These are phyloP conservation scores for Boletus rex-veris DNA, from an alignment of 768 basidiomycete species.

Conservation along the genomic window DNA sequence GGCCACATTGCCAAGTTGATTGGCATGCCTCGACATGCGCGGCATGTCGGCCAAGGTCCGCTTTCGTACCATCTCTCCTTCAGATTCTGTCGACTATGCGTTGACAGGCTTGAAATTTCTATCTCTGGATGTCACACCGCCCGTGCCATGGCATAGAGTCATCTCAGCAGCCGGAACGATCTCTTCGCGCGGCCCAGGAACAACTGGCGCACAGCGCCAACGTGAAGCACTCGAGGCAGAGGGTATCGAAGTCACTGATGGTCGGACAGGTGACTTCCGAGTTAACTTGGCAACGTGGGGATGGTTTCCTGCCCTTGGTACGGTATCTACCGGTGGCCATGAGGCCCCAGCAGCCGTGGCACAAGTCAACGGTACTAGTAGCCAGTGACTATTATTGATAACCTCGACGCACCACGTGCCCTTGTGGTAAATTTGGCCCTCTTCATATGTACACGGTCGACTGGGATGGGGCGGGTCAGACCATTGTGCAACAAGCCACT, in stretches of 20 bases:
- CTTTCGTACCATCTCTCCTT: background rate
- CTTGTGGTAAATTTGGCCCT: background rate
- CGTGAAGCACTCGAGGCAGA: slow-evolving; percentile 74
- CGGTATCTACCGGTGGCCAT: slow-evolving; percentile 17
- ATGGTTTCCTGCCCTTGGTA: slow-evolving; percentile 56
- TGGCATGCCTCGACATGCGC: slow-evolving; percentile 74
- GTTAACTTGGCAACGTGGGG: slow-evolving; percentile 58
- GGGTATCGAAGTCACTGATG: slow-evolving; percentile 68
- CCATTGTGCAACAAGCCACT: no score
- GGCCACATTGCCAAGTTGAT: slow-evolving; percentile 79
- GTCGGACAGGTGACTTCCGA: slow-evolving; percentile 53
- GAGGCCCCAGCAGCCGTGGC: background rate
- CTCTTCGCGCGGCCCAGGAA: slow-evolving; percentile 82
- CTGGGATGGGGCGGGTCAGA: no score
- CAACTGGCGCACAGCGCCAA: slow-evolving; percentile 73
- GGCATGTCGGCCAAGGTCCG: slow-evolving; percentile 81
- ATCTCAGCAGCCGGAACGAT: slow-evolving; percentile 66
- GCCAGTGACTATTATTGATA: background rate
- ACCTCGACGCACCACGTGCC: no score
- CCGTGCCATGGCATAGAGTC: slow-evolving; percentile 82
- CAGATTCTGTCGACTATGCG: background rate
- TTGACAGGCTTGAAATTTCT: slow-evolving; percentile 73
- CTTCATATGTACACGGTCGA: background rate
- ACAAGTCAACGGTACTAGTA: background rate
- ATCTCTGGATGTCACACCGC: slow-evolving; percentile 52